Evolutionary conservation across 176 grass and related monocot species (phyloP), one percentile per base, ranked within the genome.

Genomic region (Olyra latifolia): DNA sequence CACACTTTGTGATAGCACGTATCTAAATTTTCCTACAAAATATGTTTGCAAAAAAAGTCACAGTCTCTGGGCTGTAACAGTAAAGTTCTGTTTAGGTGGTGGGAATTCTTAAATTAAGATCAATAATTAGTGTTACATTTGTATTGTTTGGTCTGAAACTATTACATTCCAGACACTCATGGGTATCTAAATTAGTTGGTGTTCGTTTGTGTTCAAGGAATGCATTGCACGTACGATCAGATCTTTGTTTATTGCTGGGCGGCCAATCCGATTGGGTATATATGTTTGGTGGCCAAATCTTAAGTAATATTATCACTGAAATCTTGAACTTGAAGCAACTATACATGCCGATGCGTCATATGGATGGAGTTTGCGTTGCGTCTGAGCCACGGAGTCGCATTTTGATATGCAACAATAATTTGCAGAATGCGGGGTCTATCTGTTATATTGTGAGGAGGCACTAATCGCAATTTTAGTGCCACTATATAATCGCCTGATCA

Each of bases 271-370:
- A 76, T 87, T 59, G 29, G 71, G 64, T 77, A 77, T 77, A 64
- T 64, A 77, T 72, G 80, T 78, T 88, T 41, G 86, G 86, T 83
- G 74, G 66, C 57, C 45, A 63, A 87, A 65, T 19, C 60, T 71
- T 85, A 57, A 82, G 35, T 30, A 81, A 68, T 63, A 57, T 83
- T 83, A 65, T 82, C 56, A 28, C 10, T 10, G 13, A 15, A 64
- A 13, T 46, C 48, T 70, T 81, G 40, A 66, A 82, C 8, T 22
- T 72, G 30, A 72, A 66, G 59, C 32, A 35, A 35, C 32, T 35
- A 35, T 50, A 48, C 41, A 53, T 64, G 47, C 17, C 8, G 17
- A 25, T 15, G 32, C 53, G 69, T 50, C 14, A 50, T 30, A 71
- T 3, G 32, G 32, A 20, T 29, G 74, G 27, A 20, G 58, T 74